These are phyloP conservation scores for Brettanomyces nanus DNA, from an alignment of 805 yeast genomes.

Conservation along the genomic window DNA sequence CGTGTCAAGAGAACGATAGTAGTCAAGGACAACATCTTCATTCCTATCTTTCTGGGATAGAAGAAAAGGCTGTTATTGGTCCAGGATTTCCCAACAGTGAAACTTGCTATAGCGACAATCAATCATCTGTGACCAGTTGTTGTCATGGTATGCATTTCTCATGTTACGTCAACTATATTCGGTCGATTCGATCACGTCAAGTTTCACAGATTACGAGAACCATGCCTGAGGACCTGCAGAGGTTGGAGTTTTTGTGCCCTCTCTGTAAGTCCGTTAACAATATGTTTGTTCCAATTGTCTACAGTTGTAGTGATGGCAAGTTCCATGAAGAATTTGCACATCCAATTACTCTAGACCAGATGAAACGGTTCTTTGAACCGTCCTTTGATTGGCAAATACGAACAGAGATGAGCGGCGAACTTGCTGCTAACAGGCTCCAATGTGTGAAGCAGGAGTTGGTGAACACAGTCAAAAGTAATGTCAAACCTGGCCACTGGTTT, in stretches of 20 bases:
- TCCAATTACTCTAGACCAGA: constrained; percentile 2
- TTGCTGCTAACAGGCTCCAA: no score
- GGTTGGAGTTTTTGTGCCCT: constrained; percentile 79
- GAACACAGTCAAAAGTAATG: constrained; percentile 13
- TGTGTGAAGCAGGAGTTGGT: constrained; percentile 16
- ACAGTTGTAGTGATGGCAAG: constrained; percentile 36
- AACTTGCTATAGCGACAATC: constrained; percentile 30
- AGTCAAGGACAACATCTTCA: constrained; percentile 2
- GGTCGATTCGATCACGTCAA: constrained; percentile 41
- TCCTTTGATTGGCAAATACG: neutral
- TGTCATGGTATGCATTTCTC: constrained; percentile 90
- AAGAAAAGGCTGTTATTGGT: constrained; percentile 43
- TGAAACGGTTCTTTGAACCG: constrained; percentile 1
- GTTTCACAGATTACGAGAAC: constrained; percentile 74
- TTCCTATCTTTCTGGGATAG: constrained; percentile 28
- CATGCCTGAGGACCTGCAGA: constrained; percentile 63
- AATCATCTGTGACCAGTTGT: constrained; percentile 62
- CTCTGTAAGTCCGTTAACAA: constrained; percentile 84
- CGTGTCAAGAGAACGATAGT: constrained; percentile 1
- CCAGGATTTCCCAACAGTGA: constrained; percentile 54
- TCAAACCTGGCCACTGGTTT: constrained; percentile 23
- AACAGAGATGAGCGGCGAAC: neutral
- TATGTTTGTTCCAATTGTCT: constrained; percentile 69
- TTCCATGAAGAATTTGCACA: constrained; percentile 13
- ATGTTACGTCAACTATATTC: constrained; percentile 62